Evolutionary conservation across 768 basidiomycete species (phyloP), one percentile per base, ranked within the genome.

Genomic region (Mycena belliarum): DNA sequence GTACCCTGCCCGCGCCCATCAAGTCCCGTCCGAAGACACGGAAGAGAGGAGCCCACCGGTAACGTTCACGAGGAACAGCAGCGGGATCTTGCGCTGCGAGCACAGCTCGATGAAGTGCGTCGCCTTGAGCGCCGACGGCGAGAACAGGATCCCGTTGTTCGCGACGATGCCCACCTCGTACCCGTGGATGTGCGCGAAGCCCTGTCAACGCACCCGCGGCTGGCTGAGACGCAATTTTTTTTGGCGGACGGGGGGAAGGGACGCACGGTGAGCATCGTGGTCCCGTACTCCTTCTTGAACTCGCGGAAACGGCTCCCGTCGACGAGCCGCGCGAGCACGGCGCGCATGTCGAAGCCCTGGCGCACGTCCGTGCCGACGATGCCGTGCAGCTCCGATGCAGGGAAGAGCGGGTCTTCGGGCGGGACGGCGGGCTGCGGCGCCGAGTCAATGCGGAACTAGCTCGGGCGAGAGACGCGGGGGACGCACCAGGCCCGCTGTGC

Each of bases 71-170:
- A 98, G 81, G 80, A 97, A 98, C 20, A 98, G 78, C 2, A 98
- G 73, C 0, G 95, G 95, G 52, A 97, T 93, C 59, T 82, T 82
- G 10, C 95, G 82, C 69, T 98, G 95, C 1, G 93, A 93, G 66
- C 95, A 98, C 4, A 97, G 80, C 70, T 96, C 83, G 59, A 98
- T 95, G 70, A 98, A 98, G 65, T 98, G 95, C 4, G 95, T 91
- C 12, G 94, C 93, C 72, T 98, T 97, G 52, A 94, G 74, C 1
- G 95, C 95, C 0, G 93, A 94, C 3, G 93, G 91, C 5, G 94
- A 95, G 74, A 97, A 93, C 20, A 98, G 76, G 54, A 98, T 95
- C 61, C 95, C 95, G 66, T 95, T 95, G 74, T 98, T 98, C 24
- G 89, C 95, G 35, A 95, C 82, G 58, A 98, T 93, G 5, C 95